Conservation (phyloP, 1,284 basidiomycete genomes). For the Naganishia albida region DNA sequence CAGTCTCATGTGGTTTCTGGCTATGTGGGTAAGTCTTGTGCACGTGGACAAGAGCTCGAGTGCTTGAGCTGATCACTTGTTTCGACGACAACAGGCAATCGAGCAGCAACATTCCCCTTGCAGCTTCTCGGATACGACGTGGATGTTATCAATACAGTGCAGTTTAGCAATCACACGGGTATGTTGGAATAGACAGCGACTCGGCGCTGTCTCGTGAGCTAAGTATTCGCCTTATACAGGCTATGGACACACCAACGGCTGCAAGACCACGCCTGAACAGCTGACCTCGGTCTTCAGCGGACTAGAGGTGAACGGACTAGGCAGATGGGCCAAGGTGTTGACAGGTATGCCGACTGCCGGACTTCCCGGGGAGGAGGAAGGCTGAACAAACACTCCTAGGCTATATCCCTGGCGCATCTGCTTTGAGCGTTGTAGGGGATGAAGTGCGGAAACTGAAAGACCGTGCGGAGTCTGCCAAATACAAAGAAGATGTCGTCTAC, state of each 20-base stretch:
- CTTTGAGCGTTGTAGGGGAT: conserved; percentile 67
- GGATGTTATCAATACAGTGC: conserved; percentile 92
- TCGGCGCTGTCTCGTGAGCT: not conserved
- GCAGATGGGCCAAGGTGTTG: conserved; percentile 66
- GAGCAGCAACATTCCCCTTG: conserved; percentile 88
- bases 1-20: conserved; percentile 94
- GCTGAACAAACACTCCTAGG: conserved; percentile 55
- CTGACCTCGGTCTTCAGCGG: conserved; percentile 66
- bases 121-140: conserved; percentile 95
- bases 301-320: conserved; percentile 68
- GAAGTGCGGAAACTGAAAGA: conserved; percentile 62
- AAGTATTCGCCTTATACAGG: conserved; percentile 56
- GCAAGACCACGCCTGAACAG: conserved; percentile 69
- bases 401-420: conserved; percentile 84
- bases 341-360: conserved; percentile 59
- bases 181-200: conserved; percentile 36
- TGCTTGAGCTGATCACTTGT: not conserved
- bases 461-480: conserved; percentile 22
- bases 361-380: not conserved
- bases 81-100: conserved; percentile 59
- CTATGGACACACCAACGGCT: conserved; percentile 73
- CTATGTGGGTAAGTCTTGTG: conserved; percentile 73
- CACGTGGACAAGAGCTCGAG: not conserved
- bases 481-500: conserved; percentile 69
- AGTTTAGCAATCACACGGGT: conserved; percentile 89